Evolutionary conservation across 202 grass and related monocot genomes (phyloP).

Genomic region (Carex arenaria): DNA sequence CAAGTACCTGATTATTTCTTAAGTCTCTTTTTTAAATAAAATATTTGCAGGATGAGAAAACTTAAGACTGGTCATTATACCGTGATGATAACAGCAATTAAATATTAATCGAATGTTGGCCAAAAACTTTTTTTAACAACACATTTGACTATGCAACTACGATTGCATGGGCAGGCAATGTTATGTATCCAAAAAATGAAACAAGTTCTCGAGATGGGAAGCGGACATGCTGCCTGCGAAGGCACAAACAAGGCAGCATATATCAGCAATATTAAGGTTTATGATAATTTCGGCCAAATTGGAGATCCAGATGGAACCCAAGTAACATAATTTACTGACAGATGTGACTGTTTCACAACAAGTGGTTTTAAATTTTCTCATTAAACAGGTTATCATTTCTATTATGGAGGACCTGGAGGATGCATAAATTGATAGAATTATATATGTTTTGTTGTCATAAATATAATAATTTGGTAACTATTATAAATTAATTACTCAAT

Average conservation of each 20-base stretch:
- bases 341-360: neutral
- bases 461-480: neutral
- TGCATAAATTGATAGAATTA: constrained; percentile 1
- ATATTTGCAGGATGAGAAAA: neutral
- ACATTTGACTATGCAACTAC: neutral
- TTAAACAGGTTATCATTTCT: neutral
- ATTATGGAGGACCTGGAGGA: constrained; percentile 2
- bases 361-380: neutral
- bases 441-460: neutral
- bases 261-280: constrained; percentile 10
- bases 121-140: constrained; percentile 3
- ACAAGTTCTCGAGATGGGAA: neutral
- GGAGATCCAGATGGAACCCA: neutral
- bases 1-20: neutral
- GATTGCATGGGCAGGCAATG: neutral
- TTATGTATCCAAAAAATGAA: constrained; percentile 1
- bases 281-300: neutral
- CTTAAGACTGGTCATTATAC: constrained; percentile 9
- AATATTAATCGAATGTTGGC: neutral
- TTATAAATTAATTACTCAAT: neutral
- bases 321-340: neutral
- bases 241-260: neutral
- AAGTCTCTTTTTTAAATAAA: neutral
- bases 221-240: neutral
- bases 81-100: neutral